Evolutionary conservation across 805 yeast species (phyloP).

Genomic region (Osmozyma mogii): DNA sequence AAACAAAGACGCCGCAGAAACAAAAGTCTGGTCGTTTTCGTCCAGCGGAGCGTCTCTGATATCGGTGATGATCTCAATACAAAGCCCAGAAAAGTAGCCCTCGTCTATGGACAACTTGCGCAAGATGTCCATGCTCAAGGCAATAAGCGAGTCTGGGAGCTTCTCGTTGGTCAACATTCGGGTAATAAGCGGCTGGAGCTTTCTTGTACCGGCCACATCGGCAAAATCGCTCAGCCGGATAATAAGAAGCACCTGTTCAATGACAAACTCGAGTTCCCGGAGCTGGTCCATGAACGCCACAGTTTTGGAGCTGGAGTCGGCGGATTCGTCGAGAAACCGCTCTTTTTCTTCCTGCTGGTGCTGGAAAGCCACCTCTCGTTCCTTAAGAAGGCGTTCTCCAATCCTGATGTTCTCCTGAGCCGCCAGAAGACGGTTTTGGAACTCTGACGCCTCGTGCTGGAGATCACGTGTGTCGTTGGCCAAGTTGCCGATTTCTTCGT

Average conservation of each 20-base stretch:
- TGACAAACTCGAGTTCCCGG: conserved; percentile 60
- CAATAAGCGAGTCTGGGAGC: conserved; percentile 46
- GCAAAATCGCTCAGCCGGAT: conserved; percentile 73
- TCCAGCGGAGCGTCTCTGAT: conserved; percentile 57
- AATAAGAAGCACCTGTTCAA: conserved; percentile 62
- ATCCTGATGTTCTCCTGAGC: too few species aligned
- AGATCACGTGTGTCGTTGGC: conserved; percentile 7
- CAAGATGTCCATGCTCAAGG: conserved; percentile 55
- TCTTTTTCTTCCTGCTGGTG: conserved; percentile 11
- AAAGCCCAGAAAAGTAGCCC: conserved; percentile 75
- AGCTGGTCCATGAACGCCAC: conserved; percentile 38
- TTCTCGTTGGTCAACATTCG: conserved; percentile 51
- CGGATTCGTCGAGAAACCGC: conserved; percentile 7
- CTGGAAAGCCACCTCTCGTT: conserved; percentile 13
- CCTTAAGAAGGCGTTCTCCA: too few species aligned
- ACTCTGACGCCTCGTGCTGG: conserved; percentile 4
- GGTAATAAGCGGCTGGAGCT: conserved; percentile 45
- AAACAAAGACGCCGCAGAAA: conserved; percentile 18
- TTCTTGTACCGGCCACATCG: conserved; percentile 85
- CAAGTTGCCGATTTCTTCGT: conserved; percentile 3
- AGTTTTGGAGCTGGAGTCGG: conserved; percentile 6
- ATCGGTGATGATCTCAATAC: conserved; percentile 81
- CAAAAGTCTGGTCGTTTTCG: conserved; percentile 25
- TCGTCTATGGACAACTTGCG: conserved; percentile 68
- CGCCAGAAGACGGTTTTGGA: too few species aligned